phyloP scores from a whole-genome alignment of 2,329 filamentous ascomycete species.

The Coniella vitis region DNA sequence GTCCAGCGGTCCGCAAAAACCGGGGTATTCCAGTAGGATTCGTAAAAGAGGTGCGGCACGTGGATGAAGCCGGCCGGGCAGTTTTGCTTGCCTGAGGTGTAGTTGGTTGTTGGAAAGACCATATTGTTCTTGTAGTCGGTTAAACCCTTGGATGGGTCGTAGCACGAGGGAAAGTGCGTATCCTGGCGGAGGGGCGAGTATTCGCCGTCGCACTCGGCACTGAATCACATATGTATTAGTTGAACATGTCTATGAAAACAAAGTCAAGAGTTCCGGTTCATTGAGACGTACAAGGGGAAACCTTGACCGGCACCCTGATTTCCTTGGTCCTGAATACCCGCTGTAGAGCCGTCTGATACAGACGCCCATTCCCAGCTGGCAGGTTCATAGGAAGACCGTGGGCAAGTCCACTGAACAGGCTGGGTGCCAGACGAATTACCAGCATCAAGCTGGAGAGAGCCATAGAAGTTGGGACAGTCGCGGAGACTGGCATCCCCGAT shows the following conservation, averaged over 20 bases:
- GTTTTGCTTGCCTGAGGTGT: constrained; percentile 36
- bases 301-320: constrained; percentile 52
- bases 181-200: constrained; percentile 58
- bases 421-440: constrained; percentile 45
- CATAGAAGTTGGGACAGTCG: constrained; percentile 45
- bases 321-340: constrained; percentile 47
- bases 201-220: constrained; percentile 56
- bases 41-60: constrained; percentile 51
- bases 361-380: constrained; percentile 49
- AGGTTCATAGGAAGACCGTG: constrained; percentile 36
- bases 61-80: constrained; percentile 50
- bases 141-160: constrained; percentile 56
- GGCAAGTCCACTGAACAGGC: constrained; percentile 54
- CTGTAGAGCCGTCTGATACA: constrained; percentile 49
- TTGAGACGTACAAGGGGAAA: constrained; percentile 50
- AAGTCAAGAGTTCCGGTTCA: neutral
- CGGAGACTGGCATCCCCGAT: constrained; percentile 56
- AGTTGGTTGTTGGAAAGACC: constrained; percentile 48
- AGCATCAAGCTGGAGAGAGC: constrained; percentile 38
- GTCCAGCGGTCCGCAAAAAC: constrained; percentile 46
- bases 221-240: no score
- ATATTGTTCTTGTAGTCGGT: constrained; percentile 59
- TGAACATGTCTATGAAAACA: no score
- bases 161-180: constrained; percentile 68
- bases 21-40: constrained; percentile 55